A percentile compares a stretch with the other conserved stretches of the same genome.
Conservation (phyloP, 2,329 filamentous ascomycete genomes). For the Exophiala aquamarina region DNA sequence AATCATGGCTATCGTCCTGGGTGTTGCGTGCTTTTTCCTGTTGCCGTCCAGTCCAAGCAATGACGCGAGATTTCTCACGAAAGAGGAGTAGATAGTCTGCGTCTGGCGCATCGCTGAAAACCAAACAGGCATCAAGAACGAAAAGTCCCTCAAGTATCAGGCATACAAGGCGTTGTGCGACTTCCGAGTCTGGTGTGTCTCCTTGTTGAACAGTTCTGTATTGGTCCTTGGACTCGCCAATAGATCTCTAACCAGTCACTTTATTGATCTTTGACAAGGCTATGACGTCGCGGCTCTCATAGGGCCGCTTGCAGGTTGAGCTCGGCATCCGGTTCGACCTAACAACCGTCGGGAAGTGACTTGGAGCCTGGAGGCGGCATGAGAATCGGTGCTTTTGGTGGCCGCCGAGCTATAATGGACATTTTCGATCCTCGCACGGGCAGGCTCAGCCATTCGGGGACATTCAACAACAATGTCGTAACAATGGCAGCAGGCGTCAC, state of each 20-base stretch:
- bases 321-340: slow-evolving; percentile 51
- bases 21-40: not conserved
- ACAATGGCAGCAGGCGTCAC: slow-evolving; percentile 57
- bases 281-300: slow-evolving; percentile 61
- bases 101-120: slow-evolving; percentile 1
- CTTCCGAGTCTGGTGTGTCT: too few species aligned
- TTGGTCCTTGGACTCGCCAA: too few species aligned
- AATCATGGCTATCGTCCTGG: not conserved
- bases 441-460: slow-evolving; percentile 57
- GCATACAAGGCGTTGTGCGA: too few species aligned
- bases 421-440: slow-evolving; percentile 51
- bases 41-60: slow-evolving; percentile 7
- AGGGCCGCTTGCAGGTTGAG: slow-evolving; percentile 30
- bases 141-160: slow-evolving; percentile 36
- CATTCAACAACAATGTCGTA: slow-evolving; percentile 67
- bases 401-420: slow-evolving; percentile 57
- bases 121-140: not conserved
- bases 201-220: too few species aligned
- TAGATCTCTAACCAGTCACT: too few species aligned
- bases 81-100: not conserved
- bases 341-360: slow-evolving; percentile 60
- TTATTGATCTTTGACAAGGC: slow-evolving; percentile 70
- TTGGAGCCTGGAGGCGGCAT: slow-evolving; percentile 67
- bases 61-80: slow-evolving; percentile 8
- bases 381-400: slow-evolving; percentile 66